Conservation (phyloP, 2,329 filamentous ascomycete species). For the Aspergillus phoenicis region DNA sequence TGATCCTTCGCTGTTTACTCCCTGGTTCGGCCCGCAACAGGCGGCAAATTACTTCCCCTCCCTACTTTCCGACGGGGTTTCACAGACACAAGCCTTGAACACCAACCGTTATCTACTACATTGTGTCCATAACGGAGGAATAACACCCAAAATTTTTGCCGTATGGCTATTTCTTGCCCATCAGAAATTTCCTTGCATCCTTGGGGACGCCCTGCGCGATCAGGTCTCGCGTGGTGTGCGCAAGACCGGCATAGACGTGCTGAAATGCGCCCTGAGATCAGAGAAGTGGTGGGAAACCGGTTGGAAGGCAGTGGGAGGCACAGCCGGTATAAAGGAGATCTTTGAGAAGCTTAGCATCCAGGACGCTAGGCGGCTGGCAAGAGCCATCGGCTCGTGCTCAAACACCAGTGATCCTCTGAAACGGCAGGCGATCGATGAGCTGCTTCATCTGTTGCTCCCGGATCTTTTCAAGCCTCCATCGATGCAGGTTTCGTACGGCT, state of each 20-base stretch:
- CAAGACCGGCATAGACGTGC: not conserved
- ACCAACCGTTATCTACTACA: not conserved
- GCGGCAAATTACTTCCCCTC: constrained; percentile 4
- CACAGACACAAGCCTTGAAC: not conserved
- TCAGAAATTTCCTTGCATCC: not conserved
- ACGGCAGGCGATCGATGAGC: not conserved
- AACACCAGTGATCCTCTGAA: not conserved
- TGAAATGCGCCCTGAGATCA: not conserved
- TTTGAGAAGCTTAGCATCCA: constrained; percentile 5
- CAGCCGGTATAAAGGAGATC: not conserved
- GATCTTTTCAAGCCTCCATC: not conserved
- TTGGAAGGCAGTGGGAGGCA: not conserved
- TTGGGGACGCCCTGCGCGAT: not conserved
- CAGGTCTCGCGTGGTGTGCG: not conserved
- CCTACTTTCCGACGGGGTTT: not conserved
- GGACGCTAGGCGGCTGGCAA: not conserved
- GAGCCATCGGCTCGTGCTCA: constrained; percentile 1
- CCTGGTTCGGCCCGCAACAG: constrained; percentile 5
- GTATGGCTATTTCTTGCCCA: not conserved
- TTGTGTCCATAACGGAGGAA: not conserved
- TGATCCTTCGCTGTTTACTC: constrained; percentile 1
- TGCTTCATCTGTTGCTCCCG: not conserved
- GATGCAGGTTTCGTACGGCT: not conserved
- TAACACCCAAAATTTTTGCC: not conserved
- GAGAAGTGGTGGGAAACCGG: not conserved